Percentiles rank a stretch among this genome's conserved stretches.
Evolutionary conservation across 1,284 basidiomycete species (phyloP).

Genomic region (Coniferiporia weirii): DNA sequence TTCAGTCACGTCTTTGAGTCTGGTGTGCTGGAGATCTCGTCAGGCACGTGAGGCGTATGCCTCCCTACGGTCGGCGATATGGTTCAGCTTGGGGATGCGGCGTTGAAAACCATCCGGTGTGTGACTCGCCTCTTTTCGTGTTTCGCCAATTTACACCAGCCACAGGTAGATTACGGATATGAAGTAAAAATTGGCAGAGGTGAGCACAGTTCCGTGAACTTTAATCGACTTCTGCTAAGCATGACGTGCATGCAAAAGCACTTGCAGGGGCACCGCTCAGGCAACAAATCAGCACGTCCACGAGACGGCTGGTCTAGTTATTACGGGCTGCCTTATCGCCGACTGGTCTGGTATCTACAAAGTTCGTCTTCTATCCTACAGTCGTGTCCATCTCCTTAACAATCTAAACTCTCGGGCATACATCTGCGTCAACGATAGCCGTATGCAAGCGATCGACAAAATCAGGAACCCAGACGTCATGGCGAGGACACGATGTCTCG

Average conservation of each 20-base stretch:
- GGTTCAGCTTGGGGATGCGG: constrained; percentile 85
- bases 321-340: constrained; percentile 91
- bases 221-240: constrained; percentile 8
- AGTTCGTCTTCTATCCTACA: constrained; percentile 35
- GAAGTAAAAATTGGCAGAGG: constrained; percentile 98
- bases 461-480: constrained; percentile 96
- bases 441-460: constrained; percentile 89
- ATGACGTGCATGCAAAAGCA: constrained; percentile 64
- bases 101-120: constrained; percentile 82
- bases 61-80: constrained; percentile 89
- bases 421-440: constrained; percentile 85
- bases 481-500: constrained; percentile 76
- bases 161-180: constrained; percentile 79
- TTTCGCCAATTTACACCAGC: constrained; percentile 1
- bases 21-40: constrained; percentile 41
- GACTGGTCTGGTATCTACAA: constrained; percentile 97
- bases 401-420: constrained; percentile 77
- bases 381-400: constrained; percentile 3
- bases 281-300: constrained; percentile 65
- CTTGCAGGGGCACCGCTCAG: constrained; percentile 97
- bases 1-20: constrained; percentile 65
- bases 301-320: constrained; percentile 83
- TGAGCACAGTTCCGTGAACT: constrained; percentile 26
- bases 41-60: constrained; percentile 65
- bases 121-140: constrained; percentile 19